Evolutionary conservation across 1,139 yeast genomes (phyloP).

Genomic region (Geotrichum citri-aurantii): DNA sequence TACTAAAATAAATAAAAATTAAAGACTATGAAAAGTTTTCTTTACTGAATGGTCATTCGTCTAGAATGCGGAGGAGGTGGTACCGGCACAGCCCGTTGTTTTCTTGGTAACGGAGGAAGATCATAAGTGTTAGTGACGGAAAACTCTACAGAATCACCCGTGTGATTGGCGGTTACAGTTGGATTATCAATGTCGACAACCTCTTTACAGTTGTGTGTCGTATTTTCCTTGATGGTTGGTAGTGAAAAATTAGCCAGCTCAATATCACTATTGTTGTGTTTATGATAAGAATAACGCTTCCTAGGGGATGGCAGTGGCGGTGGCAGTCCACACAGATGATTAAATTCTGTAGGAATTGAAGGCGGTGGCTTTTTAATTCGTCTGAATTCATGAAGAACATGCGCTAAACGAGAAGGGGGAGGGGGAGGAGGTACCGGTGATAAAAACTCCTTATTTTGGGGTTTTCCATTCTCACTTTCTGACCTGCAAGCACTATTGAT

Average conservation of each 20-base stretch:
- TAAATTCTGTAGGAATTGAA: not conserved
- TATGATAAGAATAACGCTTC: not conserved
- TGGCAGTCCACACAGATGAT: not conserved
- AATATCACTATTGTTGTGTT: not conserved
- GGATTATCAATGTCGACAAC: not conserved
- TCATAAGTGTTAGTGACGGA: not conserved
- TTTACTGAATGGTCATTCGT: not conserved
- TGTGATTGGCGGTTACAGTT: not conserved
- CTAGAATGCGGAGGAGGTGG: conserved; percentile 2
- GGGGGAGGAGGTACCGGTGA: not conserved
- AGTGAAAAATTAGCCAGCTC: not conserved
- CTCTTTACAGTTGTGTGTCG: not conserved
- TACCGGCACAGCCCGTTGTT: not conserved
- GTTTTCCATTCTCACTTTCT: not conserved
- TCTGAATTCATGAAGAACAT: not conserved
- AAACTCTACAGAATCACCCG: not conserved
- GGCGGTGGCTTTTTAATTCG: not conserved
- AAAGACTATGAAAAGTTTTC: not conserved
- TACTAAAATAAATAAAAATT: not conserved
- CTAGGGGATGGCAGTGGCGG: conserved; percentile 2
- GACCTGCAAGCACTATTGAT: not conserved
- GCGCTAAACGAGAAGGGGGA: not conserved
- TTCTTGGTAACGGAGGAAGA: not conserved
- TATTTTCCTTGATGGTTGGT: not conserved
- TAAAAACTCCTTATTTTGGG: not conserved